Evolutionary conservation across 352 stramenopile genomes (phyloP), one percentile per base, ranked within the genome.

Genomic region (Globisporangium radiosum): DNA sequence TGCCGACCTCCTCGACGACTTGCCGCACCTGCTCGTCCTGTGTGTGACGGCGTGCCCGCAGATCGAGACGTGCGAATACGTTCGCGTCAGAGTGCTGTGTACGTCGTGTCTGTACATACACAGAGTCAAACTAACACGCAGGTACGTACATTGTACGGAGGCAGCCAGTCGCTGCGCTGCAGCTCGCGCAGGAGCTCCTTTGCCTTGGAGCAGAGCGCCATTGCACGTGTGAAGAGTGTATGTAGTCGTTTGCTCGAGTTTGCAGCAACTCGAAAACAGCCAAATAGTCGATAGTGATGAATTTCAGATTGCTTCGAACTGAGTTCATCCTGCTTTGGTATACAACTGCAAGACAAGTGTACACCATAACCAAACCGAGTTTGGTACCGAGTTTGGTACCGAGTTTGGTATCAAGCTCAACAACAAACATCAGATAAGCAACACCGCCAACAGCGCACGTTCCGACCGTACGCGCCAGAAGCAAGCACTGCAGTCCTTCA

Each of bases 161-260:
- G 87, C 44, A 97, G 65, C 90, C 90, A 97, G 68, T 97, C 88
- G 67, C 89, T 97, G 19, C 88, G 87, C 72, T 89, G 76, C 49
- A 97, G 72, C 72, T 97, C 90, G 54, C 85, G 84, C 57, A 97
- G 69, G 45, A 97, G 70, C 68, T 96, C 87, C 60, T 79, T 87
- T 9, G 75, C 83, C 60, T 92, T 93, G 37, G 76, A 55, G 57
- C 87, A 91, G 60, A 93, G 62, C 60, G 78, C 75, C 80, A 90
- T 92, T 15, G 51, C 19, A 3, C 25, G 25, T 33, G 3, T 33
- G 25, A 3, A 3, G 2, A 33, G 25, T 33, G 25, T 33, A 2
- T 33, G 25, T 33, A 33, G 10, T 47, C 43, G 43, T 17, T 47
- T 36, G 36, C 25, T 33, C 25, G 25, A 33, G 25, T 33, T 33